Evolutionary conservation across 495 filamentous ascomycete genomes (phyloP).

Genomic region (Cercophora scortea): DNA sequence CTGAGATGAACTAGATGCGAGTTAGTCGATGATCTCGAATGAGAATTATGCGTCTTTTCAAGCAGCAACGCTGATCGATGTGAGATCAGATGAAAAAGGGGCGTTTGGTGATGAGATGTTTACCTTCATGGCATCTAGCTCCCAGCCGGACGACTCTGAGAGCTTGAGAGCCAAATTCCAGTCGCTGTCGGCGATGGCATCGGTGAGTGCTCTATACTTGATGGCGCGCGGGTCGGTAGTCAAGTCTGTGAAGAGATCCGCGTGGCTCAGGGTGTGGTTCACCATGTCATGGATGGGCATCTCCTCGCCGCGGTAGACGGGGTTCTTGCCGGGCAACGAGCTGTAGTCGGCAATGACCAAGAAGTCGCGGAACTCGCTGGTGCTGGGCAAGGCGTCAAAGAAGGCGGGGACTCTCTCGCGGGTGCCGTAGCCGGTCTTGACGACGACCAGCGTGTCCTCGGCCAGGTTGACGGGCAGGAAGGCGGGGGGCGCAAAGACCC

Average conservation of each 20-base stretch:
- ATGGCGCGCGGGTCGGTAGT: conserved; percentile 17
- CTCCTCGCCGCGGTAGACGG: conserved; percentile 17
- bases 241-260: conserved; percentile 2
- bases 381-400: conserved; percentile 26
- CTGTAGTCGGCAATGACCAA: conserved; percentile 35
- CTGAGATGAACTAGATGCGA: conserved; percentile 30
- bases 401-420: conserved; percentile 24
- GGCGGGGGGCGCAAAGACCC: conserved; percentile 11
- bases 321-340: conserved; percentile 3
- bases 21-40: not conserved
- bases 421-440: conserved; percentile 42
- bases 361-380: conserved; percentile 20
- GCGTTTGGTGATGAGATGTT: not conserved
- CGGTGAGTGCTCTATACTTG: conserved; percentile 28
- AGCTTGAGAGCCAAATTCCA: conserved; percentile 23
- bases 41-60: not conserved
- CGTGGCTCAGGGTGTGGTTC: conserved; percentile 19
- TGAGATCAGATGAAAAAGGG: not conserved
- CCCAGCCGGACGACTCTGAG: conserved; percentile 35
- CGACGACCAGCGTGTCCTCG: conserved; percentile 30
- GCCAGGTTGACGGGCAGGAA: conserved; percentile 18
- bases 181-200: conserved; percentile 28
- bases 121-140: conserved; percentile 43
- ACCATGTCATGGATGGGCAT: conserved; percentile 28
- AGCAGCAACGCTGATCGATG: not conserved